Base-by-base conservation (phyloP, 169 alveolate species). In the Plasmodium knowlesi region DNA sequence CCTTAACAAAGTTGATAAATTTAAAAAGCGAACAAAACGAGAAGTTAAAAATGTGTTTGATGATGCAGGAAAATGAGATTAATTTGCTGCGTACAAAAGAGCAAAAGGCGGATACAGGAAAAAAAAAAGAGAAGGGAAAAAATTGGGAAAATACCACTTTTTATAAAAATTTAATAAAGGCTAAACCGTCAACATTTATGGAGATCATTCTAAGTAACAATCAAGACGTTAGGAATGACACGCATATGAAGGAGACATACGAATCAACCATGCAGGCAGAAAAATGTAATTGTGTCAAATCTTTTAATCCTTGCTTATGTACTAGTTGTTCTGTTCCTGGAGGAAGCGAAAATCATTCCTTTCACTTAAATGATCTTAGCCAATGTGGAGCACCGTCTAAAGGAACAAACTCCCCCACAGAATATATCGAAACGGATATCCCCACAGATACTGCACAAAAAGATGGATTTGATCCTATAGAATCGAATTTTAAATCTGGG, bases 141-240 rank as follows among this genome's bases (percentile, higher is more conserved):
- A 85, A 50, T 85, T 76, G 84, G 83, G 57, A 85, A 74, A 76
- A 85, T 19, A 85, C 80, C 2, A 50, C 19, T 12, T 32, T 73
- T 73, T 73, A 50, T 25, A 25, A 85, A 74, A 85, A 85, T 85
- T 53, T 85, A 85, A 57, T 34, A 41, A 85, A 85, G 46, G 76
- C 80, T 9, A 85, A 85, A 30, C 43, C 93, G 5, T 85, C 93
- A 0, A 73, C 28, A 28, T 41, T 85, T n/a, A 30, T 73, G 43
- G 93, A 85, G 54, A 85, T 85, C 16, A 85, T 85, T 73, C 78
- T 85, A 53, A 85, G 78, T 50, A 85, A 85, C 37, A 76, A 22
- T 14, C 19, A 83, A 22, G 76, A 34, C 30, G 54, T 70, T 37
- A 28, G 46, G 9, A 41, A 71, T 6, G 53, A 53, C 28, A 8